Evolutionary conservation across 257 asterid species (phyloP).

Genomic region (Solanum pennellii): DNA sequence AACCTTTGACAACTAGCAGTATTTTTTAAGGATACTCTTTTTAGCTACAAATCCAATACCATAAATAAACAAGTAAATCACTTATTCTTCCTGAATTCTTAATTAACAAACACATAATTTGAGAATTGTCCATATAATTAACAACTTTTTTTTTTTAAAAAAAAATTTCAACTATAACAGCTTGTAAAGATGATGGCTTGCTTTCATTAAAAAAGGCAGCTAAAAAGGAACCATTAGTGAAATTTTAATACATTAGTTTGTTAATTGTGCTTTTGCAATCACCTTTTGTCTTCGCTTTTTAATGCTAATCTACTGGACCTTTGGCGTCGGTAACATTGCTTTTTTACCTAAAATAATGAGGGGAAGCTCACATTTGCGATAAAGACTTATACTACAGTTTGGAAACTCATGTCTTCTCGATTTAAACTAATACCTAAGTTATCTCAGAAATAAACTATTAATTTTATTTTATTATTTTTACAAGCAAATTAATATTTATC

Average conservation of each 20-base stretch:
- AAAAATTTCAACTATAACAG: not conserved
- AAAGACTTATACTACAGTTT: too few relatives aligned
- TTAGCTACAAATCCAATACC: not conserved
- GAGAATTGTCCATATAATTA: not conserved
- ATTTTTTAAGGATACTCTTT: not conserved
- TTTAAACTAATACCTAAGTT: not conserved
- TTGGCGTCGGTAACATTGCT: not conserved
- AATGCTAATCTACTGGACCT: not conserved
- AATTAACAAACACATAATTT: not conserved
- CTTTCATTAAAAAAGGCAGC: conserved; percentile 1
- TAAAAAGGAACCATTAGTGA: not conserved
- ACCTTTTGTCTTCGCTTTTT: not conserved
- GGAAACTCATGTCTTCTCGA: too few relatives aligned
- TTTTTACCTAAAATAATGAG: not conserved
- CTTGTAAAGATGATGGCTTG: conserved; percentile 3
- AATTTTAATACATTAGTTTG: not conserved
- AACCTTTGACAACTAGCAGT: not conserved
- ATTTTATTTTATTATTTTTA: not conserved
- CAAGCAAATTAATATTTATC: not conserved
- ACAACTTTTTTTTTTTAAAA: not conserved
- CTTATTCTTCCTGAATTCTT: not conserved
- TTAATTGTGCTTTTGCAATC: not conserved
- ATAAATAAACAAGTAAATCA: not conserved
- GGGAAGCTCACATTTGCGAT: too few relatives aligned
- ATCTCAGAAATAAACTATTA: not conserved